Percentiles rank a stretch among this genome's conserved stretches.
These are phyloP conservation scores for Leccinellum albellum DNA, from an alignment of 768 basidiomycete species.

Conservation along the genomic window DNA sequence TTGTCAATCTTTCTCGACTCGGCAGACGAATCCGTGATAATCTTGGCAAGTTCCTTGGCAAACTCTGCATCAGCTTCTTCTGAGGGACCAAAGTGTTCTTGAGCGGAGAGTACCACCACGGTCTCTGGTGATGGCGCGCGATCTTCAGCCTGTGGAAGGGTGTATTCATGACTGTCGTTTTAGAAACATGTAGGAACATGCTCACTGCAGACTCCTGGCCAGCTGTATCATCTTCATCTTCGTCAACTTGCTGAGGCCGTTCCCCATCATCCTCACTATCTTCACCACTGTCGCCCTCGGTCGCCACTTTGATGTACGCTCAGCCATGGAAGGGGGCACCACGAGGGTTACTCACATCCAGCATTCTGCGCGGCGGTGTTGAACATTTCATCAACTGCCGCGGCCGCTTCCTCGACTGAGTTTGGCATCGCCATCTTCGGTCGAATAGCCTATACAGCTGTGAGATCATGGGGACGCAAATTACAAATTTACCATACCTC, in stretches of 20 bases:
- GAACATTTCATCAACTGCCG: constrained; percentile 88
- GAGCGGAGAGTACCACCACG: constrained; percentile 64
- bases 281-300: constrained; percentile 42
- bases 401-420: constrained; percentile 80
- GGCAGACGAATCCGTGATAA: constrained; percentile 82
- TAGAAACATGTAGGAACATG: background rate
- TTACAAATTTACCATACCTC: constrained; percentile 51
- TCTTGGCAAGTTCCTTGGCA: constrained; percentile 90
- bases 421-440: constrained; percentile 72
- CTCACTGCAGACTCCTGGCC: constrained; percentile 54
- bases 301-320: constrained; percentile 27
- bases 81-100: constrained; percentile 76
- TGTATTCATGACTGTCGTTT: background rate
- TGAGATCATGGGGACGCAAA: background rate
- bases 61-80: constrained; percentile 93
- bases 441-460: constrained; percentile 62
- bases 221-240: constrained; percentile 56
- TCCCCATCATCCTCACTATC: constrained; percentile 50
- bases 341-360: constrained; percentile 40
- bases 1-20: constrained; percentile 87
- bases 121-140: constrained; percentile 82
- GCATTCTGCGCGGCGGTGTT: constrained; percentile 58
- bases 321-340: constrained; percentile 7
- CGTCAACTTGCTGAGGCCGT: constrained; percentile 48
- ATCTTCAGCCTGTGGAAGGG: constrained; percentile 44